phyloP scores from a whole-genome alignment of 805 yeast genomes.

The Wickerhamiella shivajii region DNA sequence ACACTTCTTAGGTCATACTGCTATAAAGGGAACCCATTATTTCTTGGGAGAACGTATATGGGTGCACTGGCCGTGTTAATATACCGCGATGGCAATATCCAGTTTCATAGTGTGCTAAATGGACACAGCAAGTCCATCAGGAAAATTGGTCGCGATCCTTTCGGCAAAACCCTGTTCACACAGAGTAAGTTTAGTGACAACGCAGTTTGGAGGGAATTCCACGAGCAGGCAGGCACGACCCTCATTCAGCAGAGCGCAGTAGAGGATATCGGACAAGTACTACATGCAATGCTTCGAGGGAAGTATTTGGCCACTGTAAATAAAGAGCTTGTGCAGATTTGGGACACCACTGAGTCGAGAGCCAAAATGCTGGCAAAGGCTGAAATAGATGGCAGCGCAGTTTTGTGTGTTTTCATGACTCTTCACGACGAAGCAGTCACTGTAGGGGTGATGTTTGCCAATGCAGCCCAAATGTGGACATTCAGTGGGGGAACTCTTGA shows the following conservation, averaged over 20 bases:
- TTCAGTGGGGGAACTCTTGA: constrained; percentile 15
- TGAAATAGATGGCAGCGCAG: background rate
- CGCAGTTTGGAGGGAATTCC: constrained; percentile 41
- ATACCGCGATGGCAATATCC: background rate
- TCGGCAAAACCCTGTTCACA: constrained; percentile 47
- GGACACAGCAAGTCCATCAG: constrained; percentile 79
- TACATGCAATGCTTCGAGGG: constrained; percentile 35
- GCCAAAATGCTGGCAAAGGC: constrained; percentile 8
- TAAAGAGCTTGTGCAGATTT: constrained; percentile 36
- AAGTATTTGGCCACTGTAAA: constrained; percentile 32
- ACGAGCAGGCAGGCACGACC: constrained; percentile 24
- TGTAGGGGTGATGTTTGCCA: constrained; percentile 14
- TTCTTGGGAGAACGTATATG: background rate
- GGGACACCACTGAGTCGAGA: constrained; percentile 35
- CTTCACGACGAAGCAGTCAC: constrained; percentile 3
- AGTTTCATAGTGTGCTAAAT: constrained; percentile 38
- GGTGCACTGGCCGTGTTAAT: background rate
- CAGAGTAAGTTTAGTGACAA: constrained; percentile 48
- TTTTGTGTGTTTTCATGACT: background rate
- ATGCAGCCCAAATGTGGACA: background rate
- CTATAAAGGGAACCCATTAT: background rate
- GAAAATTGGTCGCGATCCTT: constrained; percentile 47
- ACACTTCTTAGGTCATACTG: background rate
- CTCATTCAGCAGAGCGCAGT: constrained; percentile 29
- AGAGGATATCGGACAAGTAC: constrained; percentile 31